A percentile compares a stretch with the other conserved stretches of the same genome.
phyloP scores from a whole-genome alignment of 2,329 filamentous ascomycete genomes.

The Fusarium pseudonygamai region DNA sequence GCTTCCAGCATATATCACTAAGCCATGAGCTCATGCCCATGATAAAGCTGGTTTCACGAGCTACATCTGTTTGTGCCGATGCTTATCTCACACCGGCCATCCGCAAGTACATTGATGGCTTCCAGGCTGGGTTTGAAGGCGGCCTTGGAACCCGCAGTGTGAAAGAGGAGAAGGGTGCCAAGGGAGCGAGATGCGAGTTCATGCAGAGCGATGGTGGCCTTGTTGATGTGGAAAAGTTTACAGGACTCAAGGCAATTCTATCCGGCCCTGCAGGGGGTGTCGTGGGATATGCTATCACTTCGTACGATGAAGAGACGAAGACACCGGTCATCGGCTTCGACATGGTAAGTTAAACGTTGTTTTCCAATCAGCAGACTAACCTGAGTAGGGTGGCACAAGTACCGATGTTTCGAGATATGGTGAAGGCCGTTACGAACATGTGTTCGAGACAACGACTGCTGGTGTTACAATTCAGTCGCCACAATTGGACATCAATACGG shows the following conservation, averaged over 20 bases:
- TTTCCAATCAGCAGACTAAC: constrained; percentile 10
- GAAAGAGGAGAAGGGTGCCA: constrained; percentile 69
- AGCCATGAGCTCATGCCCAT: constrained; percentile 54
- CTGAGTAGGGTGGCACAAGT: constrained; percentile 75
- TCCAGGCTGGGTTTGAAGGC: constrained; percentile 82
- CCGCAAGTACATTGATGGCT: constrained; percentile 69
- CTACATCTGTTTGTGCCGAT: constrained; percentile 56
- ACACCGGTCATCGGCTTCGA: constrained; percentile 94
- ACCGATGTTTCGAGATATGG: constrained; percentile 92
- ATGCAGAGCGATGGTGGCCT: constrained; percentile 88
- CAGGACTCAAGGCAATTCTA: constrained; percentile 83
- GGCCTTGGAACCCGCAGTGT: constrained; percentile 81
- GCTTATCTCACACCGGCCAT: constrained; percentile 57
- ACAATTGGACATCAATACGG: constrained; percentile 93
- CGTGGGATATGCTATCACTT: constrained; percentile 91
- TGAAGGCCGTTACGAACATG: constrained; percentile 87
- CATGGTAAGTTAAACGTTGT: constrained; percentile 63
- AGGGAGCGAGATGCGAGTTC: constrained; percentile 87
- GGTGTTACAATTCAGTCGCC: constrained; percentile 95
- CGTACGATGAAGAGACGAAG: constrained; percentile 83
- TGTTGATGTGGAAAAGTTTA: constrained; percentile 82
- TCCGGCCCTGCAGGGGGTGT: constrained; percentile 94
- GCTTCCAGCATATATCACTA: constrained; percentile 76
- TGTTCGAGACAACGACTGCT: constrained; percentile 92
- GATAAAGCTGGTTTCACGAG: constrained; percentile 56